These are phyloP conservation scores for Tetrahymena borealis DNA, from an alignment of 73 alveolate genomes.

Conservation along the genomic window DNA sequence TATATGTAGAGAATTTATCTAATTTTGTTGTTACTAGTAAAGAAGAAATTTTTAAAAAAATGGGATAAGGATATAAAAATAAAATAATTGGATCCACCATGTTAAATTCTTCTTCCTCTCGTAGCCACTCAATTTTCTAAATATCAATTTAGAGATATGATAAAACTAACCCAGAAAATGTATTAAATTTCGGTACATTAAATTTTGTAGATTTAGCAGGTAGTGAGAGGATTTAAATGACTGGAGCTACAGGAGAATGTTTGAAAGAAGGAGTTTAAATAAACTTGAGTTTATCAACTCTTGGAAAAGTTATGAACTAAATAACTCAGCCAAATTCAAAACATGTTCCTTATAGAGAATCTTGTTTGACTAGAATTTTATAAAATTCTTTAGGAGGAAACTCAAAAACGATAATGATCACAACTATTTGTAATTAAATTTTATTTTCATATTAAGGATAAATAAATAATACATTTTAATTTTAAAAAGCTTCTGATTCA, in stretches of 20 bases:
- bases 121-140: conserved; percentile 90
- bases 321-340: conserved; percentile 76
- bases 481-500: not conserved
- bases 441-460: not conserved
- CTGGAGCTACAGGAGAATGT: conserved; percentile 83
- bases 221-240: conserved; percentile 86
- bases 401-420: conserved; percentile 92
- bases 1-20: conserved; percentile 88
- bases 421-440: conserved; percentile 64
- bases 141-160: too few species aligned
- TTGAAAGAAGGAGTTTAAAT: conserved; percentile 88
- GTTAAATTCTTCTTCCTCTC: conserved; percentile 76
- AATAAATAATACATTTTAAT: too few species aligned
- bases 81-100: conserved; percentile 86
- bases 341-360: conserved; percentile 89
- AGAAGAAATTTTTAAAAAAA: conserved; percentile 72
- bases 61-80: conserved; percentile 80
- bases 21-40: conserved; percentile 94
- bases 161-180: conserved; percentile 48
- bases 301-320: conserved; percentile 89
- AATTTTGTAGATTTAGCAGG: conserved; percentile 96
- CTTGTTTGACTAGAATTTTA: conserved; percentile 86
- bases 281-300: conserved; percentile 77
- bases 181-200: conserved; percentile 72
- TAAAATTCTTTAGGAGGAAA: conserved; percentile 95